Conservation (phyloP, 1,139 yeast species). For the Hemisphaericaspora xylanilytica region DNA sequence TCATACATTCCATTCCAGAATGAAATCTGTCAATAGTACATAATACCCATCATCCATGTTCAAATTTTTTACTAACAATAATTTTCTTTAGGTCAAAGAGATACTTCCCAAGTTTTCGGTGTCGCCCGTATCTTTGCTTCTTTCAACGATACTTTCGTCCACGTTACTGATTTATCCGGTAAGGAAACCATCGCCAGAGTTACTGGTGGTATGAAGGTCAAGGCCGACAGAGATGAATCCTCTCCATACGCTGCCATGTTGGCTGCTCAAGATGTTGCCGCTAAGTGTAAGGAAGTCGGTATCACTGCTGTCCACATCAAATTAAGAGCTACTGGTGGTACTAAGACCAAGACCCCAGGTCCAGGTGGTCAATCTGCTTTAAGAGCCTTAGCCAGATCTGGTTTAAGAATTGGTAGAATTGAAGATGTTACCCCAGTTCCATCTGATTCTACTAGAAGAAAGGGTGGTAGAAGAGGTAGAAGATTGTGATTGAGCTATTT, state of each 20-base stretch:
- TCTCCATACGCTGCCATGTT: constrained; percentile 99
- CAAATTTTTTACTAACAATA: constrained; percentile 7
- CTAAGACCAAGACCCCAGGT: constrained; percentile 99
- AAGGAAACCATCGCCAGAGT: constrained; percentile 99
- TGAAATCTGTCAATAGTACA: background rate
- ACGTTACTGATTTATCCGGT: constrained; percentile 99
- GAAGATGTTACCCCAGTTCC: constrained; percentile 99
- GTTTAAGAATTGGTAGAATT: constrained; percentile 99
- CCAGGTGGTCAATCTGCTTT: constrained; percentile 99
- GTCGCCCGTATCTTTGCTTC: constrained; percentile 99
- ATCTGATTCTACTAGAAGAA: constrained; percentile 99
- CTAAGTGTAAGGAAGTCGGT: constrained; percentile 98
- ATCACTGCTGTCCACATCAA: constrained; percentile 99
- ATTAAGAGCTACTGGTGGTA: constrained; percentile 99
- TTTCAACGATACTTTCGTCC: constrained; percentile 99
- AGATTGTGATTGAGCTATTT: constrained; percentile 61
- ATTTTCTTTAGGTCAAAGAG: constrained; percentile 15
- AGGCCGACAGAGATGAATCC: constrained; percentile 99
- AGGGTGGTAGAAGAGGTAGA: constrained; percentile 99
- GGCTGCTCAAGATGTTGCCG: constrained; percentile 99
- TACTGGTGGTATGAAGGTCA: constrained; percentile 99
- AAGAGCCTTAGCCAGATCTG: constrained; percentile 99
- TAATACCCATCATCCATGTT: background rate
- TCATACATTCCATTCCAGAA: background rate
- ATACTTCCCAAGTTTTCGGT: constrained; percentile 96